A percentile compares a stretch with the other conserved stretches of the same genome.
These are phyloP conservation scores for Penicillium sp. DNA, from an alignment of 2,329 filamentous ascomycete species.

Conservation along the genomic window DNA sequence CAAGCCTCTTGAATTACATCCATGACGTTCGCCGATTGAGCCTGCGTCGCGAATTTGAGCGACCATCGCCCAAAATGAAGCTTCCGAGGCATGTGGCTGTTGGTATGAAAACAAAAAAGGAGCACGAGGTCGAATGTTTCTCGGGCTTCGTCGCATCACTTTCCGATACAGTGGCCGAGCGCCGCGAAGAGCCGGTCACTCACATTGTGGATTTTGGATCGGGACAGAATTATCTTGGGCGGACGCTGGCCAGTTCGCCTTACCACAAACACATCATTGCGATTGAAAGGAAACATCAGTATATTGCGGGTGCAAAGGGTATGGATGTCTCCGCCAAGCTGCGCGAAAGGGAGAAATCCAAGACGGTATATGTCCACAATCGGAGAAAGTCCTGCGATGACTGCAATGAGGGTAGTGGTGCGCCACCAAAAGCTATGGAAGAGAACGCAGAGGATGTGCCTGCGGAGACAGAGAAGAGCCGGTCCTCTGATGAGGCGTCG, in stretches of 20 bases:
- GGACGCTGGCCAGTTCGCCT: conserved; percentile 75
- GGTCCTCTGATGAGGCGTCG: conserved; percentile 4
- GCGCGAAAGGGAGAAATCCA: conserved; percentile 60
- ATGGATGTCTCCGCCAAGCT: conserved; percentile 80
- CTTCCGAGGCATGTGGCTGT: conserved; percentile 68
- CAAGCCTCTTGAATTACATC: conserved; percentile 65
- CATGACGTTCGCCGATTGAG: conserved; percentile 63
- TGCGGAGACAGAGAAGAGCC: not conserved
- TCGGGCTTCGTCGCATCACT: conserved; percentile 75
- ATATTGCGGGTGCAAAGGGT: conserved; percentile 75
- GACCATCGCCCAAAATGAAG: conserved; percentile 34
- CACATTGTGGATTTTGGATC: conserved; percentile 95
- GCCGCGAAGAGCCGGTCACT: conserved; percentile 52
- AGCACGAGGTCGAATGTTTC: conserved; percentile 88
- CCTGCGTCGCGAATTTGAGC: conserved; percentile 56
- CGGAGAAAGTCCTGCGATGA: conserved; percentile 55
- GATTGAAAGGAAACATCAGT: conserved; percentile 79
- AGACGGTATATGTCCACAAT: conserved; percentile 68
- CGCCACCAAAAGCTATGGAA: conserved; percentile 5
- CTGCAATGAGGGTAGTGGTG: conserved; percentile 15
- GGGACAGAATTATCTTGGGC: conserved; percentile 91
- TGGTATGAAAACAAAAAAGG: conserved; percentile 94
- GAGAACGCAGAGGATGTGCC: not conserved
- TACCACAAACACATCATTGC: conserved; percentile 85
- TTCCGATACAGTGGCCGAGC: conserved; percentile 48